Percentiles rank a stretch among this genome's conserved stretches.
phyloP scores from a whole-genome alignment of 805 yeast species.

The Candida chauliodis region DNA sequence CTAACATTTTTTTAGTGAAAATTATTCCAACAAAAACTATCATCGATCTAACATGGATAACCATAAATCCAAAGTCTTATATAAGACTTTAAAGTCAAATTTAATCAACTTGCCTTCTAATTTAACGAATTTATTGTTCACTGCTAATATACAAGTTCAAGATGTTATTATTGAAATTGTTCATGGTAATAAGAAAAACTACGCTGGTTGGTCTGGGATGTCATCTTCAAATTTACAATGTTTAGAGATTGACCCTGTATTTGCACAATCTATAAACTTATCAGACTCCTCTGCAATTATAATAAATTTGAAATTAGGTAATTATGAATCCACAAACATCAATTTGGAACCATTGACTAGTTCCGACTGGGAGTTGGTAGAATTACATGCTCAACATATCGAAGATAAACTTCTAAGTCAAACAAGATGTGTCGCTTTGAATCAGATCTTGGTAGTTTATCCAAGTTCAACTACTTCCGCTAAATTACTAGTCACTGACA shows the following conservation, averaged over 20 bases:
- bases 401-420: conserved; percentile 76
- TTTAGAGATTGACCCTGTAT: conserved; percentile 65
- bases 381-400: conserved; percentile 70
- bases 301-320: conserved; percentile 45
- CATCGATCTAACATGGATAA: conserved; percentile 29
- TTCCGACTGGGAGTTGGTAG: conserved; percentile 90
- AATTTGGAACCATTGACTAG: conserved; percentile 73
- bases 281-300: conserved; percentile 36
- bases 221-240: conserved; percentile 25
- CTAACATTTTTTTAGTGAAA: no score
- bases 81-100: conserved; percentile 41
- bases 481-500: conserved; percentile 45
- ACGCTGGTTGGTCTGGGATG: conserved; percentile 70
- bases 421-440: conserved; percentile 65
- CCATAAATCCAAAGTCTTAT: conserved; percentile 24
- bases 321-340: conserved; percentile 55
- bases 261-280: conserved; percentile 52
- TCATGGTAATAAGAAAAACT: conserved; percentile 19
- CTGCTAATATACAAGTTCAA: conserved; percentile 55
- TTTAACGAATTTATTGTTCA: conserved; percentile 42
- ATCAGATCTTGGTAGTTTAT: conserved; percentile 63
- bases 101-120: conserved; percentile 54
- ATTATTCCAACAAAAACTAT: background rate
- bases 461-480: conserved; percentile 63
- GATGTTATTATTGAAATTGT: conserved; percentile 52